Evolutionary conservation across 1,139 yeast species (phyloP).

Genomic region (Barnettozyma hawaiiensis): DNA sequence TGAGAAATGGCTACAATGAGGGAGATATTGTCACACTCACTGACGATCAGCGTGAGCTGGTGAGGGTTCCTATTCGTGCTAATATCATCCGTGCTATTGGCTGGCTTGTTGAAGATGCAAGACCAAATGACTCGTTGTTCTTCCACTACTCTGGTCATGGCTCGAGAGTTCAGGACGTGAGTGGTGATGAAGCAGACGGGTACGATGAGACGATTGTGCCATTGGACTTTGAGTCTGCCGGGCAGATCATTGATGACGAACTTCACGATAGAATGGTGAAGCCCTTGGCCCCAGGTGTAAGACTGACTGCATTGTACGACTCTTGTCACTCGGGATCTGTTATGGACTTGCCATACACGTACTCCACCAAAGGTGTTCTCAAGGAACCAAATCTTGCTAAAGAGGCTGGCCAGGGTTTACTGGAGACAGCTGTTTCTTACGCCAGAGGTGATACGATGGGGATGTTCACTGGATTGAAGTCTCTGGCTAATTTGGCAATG

Average conservation of each 20-base stretch:
- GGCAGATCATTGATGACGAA: constrained; percentile 77
- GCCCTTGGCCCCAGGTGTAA: constrained; percentile 74
- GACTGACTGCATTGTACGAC: constrained; percentile 85
- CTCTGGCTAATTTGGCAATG: constrained; percentile 45
- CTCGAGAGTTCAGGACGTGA: constrained; percentile 70
- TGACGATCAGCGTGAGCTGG: constrained; percentile 57
- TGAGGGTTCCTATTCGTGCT: constrained; percentile 66
- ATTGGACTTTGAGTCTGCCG: constrained; percentile 69
- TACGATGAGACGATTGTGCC: constrained; percentile 89
- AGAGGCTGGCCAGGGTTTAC: constrained; percentile 75
- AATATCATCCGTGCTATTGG: constrained; percentile 85
- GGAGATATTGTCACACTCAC: constrained; percentile 85
- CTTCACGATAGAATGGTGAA: constrained; percentile 80
- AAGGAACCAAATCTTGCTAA: constrained; percentile 86
- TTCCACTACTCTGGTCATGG: constrained; percentile 96
- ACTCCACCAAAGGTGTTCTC: constrained; percentile 84
- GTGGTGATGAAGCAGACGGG: constrained; percentile 92
- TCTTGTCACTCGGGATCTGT: constrained; percentile 94
- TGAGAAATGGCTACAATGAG: constrained; percentile 55
- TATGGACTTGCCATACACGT: constrained; percentile 81
- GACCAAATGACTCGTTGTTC: constrained; percentile 78
- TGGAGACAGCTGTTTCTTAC: constrained; percentile 67
- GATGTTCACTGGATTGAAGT: constrained; percentile 42
- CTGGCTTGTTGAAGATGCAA: constrained; percentile 81
- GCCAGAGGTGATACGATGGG: constrained; percentile 64